Evolutionary conservation across 1,284 basidiomycete genomes (phyloP).

Genomic region (Puccinia horiana): DNA sequence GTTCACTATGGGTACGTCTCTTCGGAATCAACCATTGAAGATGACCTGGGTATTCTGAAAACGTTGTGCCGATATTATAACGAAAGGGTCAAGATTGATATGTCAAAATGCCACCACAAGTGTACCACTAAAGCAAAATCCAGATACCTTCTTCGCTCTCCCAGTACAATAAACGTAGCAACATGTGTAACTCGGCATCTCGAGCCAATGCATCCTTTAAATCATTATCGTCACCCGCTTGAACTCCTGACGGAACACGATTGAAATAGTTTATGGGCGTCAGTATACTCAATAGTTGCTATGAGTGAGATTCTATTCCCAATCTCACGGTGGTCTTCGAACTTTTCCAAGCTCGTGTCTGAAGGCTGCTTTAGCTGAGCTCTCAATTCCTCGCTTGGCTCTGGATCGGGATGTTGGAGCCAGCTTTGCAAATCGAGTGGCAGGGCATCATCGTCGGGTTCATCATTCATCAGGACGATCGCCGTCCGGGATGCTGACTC

Average conservation of each 20-base stretch:
- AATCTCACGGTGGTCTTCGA: constrained; percentile 72
- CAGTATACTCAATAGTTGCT: neutral
- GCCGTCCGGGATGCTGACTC: constrained; percentile 62
- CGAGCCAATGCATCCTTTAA: constrained; percentile 73
- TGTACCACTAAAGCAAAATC: constrained; percentile 31
- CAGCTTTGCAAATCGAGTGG: constrained; percentile 62
- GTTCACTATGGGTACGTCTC: constrained; percentile 66
- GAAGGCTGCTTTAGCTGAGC: constrained; percentile 64
- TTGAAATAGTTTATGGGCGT: neutral
- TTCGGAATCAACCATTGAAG: constrained; percentile 71
- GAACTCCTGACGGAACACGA: constrained; percentile 21
- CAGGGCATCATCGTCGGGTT: constrained; percentile 56
- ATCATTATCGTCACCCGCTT: constrained; percentile 73
- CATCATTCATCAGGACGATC: constrained; percentile 72
- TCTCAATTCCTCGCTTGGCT: constrained; percentile 54
- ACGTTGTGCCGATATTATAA: constrained; percentile 46
- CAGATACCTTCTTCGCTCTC: constrained; percentile 63
- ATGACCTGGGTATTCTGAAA: constrained; percentile 9
- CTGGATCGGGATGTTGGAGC: constrained; percentile 61
- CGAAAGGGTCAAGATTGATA: constrained; percentile 53
- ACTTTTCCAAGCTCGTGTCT: constrained; percentile 69
- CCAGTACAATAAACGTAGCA: constrained; percentile 64
- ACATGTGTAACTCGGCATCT: constrained; percentile 74
- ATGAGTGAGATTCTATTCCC: constrained; percentile 41
- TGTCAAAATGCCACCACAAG: constrained; percentile 62